phyloP scores from a whole-genome alignment of 345 rosid species.

The Populus deltoides region DNA sequence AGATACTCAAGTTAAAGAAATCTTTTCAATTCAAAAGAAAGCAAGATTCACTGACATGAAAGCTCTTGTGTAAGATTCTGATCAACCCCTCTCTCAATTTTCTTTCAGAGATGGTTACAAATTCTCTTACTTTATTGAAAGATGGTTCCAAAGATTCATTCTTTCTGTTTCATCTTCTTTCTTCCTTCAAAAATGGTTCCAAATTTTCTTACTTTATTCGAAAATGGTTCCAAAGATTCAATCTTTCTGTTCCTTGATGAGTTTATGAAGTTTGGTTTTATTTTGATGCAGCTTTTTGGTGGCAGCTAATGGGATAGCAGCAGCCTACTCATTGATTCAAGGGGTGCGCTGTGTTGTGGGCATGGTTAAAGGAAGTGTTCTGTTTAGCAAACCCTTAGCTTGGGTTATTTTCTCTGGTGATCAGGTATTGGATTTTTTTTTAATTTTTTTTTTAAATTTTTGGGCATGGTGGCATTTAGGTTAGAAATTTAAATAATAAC shows the following conservation, averaged over 20 bases:
- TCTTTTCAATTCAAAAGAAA: slow-evolving; percentile 66
- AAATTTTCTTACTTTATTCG: too few relatives aligned
- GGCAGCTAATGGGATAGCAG: slow-evolving; percentile 65
- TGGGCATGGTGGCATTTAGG: slow-evolving; percentile 1
- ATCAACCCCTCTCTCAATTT: neutral
- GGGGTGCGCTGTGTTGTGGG: slow-evolving; percentile 68
- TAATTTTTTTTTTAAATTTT: neutral
- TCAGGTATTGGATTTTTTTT: slow-evolving; percentile 47
- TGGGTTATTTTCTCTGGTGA: slow-evolving; percentile 87
- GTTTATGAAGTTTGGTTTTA: neutral
- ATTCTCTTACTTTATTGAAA: neutral
- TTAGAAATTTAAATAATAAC: neutral
- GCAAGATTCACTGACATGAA: slow-evolving; percentile 90
- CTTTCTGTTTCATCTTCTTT: too few relatives aligned
- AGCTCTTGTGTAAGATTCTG: slow-evolving; percentile 71
- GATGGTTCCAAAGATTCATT: neutral
- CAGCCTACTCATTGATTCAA: slow-evolving; percentile 71
- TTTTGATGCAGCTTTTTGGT: slow-evolving; percentile 66
- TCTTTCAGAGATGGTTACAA: neutral
- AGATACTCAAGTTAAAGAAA: slow-evolving; percentile 62
- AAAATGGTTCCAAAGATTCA: neutral
- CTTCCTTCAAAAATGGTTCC: neutral
- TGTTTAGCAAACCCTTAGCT: slow-evolving; percentile 71
- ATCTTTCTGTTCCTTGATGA: neutral
- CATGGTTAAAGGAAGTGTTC: slow-evolving; percentile 56